Evolutionary conservation across 1,139 yeast genomes (phyloP).

Genomic region (Debaryomyces fabryi): DNA sequence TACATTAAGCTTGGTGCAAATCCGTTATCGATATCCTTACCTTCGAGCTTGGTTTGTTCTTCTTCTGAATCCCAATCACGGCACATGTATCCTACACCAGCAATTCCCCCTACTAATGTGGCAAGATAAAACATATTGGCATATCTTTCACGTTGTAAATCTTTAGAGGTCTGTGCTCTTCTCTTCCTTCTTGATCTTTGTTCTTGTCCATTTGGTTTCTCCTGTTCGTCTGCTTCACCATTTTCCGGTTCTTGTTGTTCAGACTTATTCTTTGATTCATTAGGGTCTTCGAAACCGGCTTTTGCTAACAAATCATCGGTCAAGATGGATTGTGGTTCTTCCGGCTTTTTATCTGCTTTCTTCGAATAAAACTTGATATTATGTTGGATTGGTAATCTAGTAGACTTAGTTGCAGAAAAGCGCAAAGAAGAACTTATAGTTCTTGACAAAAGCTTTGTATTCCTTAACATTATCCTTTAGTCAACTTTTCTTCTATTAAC

Average conservation of each 20-base stretch:
- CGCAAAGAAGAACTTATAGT: slow-evolving; percentile 5
- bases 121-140: slow-evolving; percentile 72
- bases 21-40: slow-evolving; percentile 64
- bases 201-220: neutral
- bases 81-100: slow-evolving; percentile 73
- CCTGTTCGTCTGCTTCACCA: slow-evolving; percentile 13
- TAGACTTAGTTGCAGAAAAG: neutral
- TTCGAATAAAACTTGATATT: slow-evolving; percentile 24
- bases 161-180: slow-evolving; percentile 64
- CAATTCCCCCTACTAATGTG: slow-evolving; percentile 59
- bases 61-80: slow-evolving; percentile 89
- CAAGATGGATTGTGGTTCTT: slow-evolving; percentile 58
- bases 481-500: neutral
- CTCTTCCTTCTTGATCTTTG: slow-evolving; percentile 46
- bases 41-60: slow-evolving; percentile 55
- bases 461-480: slow-evolving; percentile 11
- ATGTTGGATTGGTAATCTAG: neutral
- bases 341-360: slow-evolving; percentile 23
- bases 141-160: slow-evolving; percentile 56
- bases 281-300: slow-evolving; percentile 71
- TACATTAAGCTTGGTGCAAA: slow-evolving; percentile 67
- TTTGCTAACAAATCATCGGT: slow-evolving; percentile 80
- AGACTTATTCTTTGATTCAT: slow-evolving; percentile 16
- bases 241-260: slow-evolving; percentile 16
- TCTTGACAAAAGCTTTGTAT: slow-evolving; percentile 9